These are phyloP conservation scores for Musa troglodytarum DNA, from an alignment of 176 grass and related monocot genomes.

Conservation along the genomic window DNA sequence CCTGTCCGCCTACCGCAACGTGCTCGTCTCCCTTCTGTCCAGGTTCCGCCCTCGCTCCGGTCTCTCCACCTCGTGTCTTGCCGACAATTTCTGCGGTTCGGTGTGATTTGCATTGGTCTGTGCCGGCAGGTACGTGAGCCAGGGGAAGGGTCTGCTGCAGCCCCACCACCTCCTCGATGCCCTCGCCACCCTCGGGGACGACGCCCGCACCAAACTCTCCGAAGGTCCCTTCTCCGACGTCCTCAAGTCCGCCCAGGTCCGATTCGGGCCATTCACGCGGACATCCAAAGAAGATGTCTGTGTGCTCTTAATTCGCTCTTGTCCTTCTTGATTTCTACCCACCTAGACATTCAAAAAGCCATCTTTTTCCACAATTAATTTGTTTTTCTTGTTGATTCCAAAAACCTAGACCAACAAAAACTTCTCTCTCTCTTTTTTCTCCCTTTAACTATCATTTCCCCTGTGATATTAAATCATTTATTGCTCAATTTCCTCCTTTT, in stretches of 20 bases:
- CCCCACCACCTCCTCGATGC: constrained; percentile 83
- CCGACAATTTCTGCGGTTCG: no score
- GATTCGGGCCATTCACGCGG: background rate
- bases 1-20: constrained; percentile 76
- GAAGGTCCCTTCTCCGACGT: constrained; percentile 88
- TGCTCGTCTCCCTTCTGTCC: constrained; percentile 81
- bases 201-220: constrained; percentile 36
- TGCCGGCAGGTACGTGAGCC: constrained; percentile 48
- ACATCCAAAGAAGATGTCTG: background rate
- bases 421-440: background rate
- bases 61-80: background rate
- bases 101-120: background rate
- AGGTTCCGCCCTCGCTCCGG: constrained; percentile 20
- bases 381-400: background rate
- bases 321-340: background rate
- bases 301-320: background rate
- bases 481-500: background rate
- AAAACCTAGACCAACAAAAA: background rate
- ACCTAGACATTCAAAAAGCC: background rate
- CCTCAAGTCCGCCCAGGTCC: constrained; percentile 62
- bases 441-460: background rate
- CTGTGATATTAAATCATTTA: background rate
- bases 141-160: constrained; percentile 92
- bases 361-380: no score
- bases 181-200: constrained; percentile 58